Base-by-base conservation (phyloP, 2,329 filamentous ascomycete species). In the Zalaria obscura region DNA sequence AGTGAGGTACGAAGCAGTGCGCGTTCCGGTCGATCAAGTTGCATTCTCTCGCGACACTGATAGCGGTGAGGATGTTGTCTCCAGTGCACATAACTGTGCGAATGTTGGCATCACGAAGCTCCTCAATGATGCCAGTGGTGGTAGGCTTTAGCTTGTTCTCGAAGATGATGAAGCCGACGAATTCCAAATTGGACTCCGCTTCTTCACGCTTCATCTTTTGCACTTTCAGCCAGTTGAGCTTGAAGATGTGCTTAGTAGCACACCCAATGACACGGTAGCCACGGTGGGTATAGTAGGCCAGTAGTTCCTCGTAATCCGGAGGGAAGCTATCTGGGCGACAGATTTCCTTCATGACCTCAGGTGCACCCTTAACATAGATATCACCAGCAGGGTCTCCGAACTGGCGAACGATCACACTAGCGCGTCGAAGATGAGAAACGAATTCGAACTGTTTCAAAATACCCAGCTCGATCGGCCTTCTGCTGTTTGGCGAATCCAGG, bases 181-280 rank as follows among this genome's bases (percentile, higher is more conserved):
- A 96, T 36, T 89, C 78, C 7, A 98, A 73, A 28, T 78, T 71
- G 3, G 76, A 81, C 60, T 98, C 91, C 5, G 83, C 88, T 40
- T 95, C 83, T 33, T 78, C 67, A 27, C 91, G 80, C 51, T 78
- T 83, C 80, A 96, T 88, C 65, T 93, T 94, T 55, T 96, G 87
- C 5, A 88, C 80, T 57, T 93, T 93, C 41, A 94, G 77, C 88
- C 87, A 95, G 52, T 81, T 93, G 28, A 96, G 70, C 55, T 87
- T 91, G 43, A 78, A 76, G 40, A 96, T 75, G 54, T 91, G 83
- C 58, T 86, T 93, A 1, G 84, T 85, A 4, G 91, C 91, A 56
- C 88, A 95, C 4, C 83, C 93, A 56, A 98, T 98, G 8, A 98
- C 91, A 57, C 91, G 82, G 63, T 88, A 98, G 25, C 93, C 91